These are phyloP conservation scores for Cladophialophora carrionii DNA, from an alignment of 2,329 filamentous ascomycete genomes.

Conservation along the genomic window DNA sequence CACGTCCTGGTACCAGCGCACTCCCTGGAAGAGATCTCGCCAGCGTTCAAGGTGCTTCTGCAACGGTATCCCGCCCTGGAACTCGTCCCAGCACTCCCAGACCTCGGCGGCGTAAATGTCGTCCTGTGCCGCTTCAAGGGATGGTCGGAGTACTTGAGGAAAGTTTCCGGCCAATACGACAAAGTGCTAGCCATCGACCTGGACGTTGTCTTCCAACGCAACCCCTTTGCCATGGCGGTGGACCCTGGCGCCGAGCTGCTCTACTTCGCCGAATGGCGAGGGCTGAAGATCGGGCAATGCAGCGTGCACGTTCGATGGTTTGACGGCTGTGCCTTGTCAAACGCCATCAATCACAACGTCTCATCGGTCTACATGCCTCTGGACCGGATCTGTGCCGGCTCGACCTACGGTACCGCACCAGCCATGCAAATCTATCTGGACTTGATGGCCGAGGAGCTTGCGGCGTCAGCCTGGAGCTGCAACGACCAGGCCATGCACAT, in stretches of 20 bases:
- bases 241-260: constrained; percentile 12
- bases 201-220: constrained; percentile 22
- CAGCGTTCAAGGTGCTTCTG: constrained; percentile 51
- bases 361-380: constrained; percentile 7
- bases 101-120: constrained; percentile 50
- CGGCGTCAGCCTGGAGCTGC: constrained; percentile 1
- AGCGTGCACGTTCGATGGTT: constrained; percentile 22
- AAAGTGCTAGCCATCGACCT: constrained; percentile 17
- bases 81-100: constrained; percentile 54
- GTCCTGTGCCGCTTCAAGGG: constrained; percentile 19
- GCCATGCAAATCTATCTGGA: constrained; percentile 20
- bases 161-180: background rate
- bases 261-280: constrained; percentile 24
- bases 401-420: constrained; percentile 17
- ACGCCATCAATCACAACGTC: constrained; percentile 8
- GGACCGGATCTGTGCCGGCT: constrained; percentile 19
- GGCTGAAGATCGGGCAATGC: constrained; percentile 22
- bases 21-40: constrained; percentile 49
- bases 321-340: constrained; percentile 13
- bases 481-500: constrained; percentile 27
- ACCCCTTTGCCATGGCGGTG: constrained; percentile 21
- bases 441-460: constrained; percentile 15
- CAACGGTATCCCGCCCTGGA: constrained; percentile 48
- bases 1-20: constrained; percentile 54
- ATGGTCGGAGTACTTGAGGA: constrained; percentile 17